Evolutionary conservation across 2,329 filamentous ascomycete species (phyloP), one percentile per base, ranked within the genome.

Genomic region (Penicillium sp.): DNA sequence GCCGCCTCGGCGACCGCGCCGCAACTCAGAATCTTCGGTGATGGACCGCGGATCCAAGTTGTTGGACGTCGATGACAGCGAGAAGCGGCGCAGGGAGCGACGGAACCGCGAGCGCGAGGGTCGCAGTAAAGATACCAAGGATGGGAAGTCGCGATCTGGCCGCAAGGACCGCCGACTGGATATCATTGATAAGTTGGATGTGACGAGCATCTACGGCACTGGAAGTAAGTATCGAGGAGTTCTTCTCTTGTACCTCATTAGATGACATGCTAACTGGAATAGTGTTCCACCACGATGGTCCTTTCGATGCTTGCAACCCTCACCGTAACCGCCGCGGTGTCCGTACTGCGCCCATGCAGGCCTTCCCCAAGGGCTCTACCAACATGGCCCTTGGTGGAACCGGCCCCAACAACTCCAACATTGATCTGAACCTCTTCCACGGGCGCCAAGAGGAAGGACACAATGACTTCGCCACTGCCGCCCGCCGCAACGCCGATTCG

Each of bases 211-310:
- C 64, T 97, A 96, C 69, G 93, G 94, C 53, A 90, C 89, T 66
- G 92, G 93, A 75, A 79, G 91, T 95, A 80, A 77, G 90, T 85
- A 21, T 32, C 40, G 24, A 40, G 22, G n/a, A 31, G 24, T 32
- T 2, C 32, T 9, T n/a, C 11, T 27, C 14, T 32, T 9, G 9
- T 31, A 7, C 34, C 7, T 5, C 14, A 16, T 13, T 8, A 21
- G 16, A n/a, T 27, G n/a, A 7, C 57, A 44, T 58, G 5, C 45
- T 55, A 34, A 50, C 31, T n/a, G 7, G 5, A 13, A 7, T 66
- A 96, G 92, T 96, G 63, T 96, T 97, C 75, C 94, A 99, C 67
- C 94, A 99, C 69, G 94, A 97, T 67, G 94, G 94, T 1, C 94
- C 94, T 4, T 99, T 97, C 67, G 94, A 99, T 74, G 94, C 94